Evolutionary conservation across 2,329 filamentous ascomycete species (phyloP), one percentile per base, ranked within the genome.

Genomic region (Aspergillus ruber): DNA sequence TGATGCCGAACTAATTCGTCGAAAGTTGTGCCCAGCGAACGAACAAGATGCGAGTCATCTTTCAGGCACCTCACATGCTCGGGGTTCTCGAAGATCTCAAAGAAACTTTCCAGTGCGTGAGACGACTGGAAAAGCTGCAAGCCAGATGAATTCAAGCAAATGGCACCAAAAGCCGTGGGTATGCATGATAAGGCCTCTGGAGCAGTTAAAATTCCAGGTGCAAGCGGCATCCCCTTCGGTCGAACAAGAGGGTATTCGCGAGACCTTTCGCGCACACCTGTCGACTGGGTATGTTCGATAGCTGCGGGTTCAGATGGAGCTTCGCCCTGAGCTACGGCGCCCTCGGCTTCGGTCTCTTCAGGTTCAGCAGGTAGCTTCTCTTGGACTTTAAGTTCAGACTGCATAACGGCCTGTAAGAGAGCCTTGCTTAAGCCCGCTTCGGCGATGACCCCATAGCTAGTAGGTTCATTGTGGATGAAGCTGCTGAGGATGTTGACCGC

Each of bases 381-480:
- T 12, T 56, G 56, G 43, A 49, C 57, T 20, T 70, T 64, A 25
- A 75, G 57, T 29, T 64, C 56, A 50, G 66, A 66, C 33, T 71
- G 66, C 43, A 78, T 94, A 46, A 97, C 80, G 3, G 90, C 83
- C 66, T 91, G 85, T 12, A 99, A 76, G 49, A 96, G 86, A 44
- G 84, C 88, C 63, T 86, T 86, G 60, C 93, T 90, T 57, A 98
- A 79, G 18, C 90, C 90, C 44, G 93, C 91, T 70, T 99, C 93
- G 12, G 88, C 89, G 55, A 99, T 93, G 20, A 95, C 89, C 23
- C 89, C 86, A 65, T 95, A 98, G 67, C 93, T 98, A 0, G 93
- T 98, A 0, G 93, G 93, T 61, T 98, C 93, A 63, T 97, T 96
- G 70, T 99, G 94, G 59, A 99, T 95, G 68, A 98, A 98, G 58